Base-by-base conservation (phyloP, 2,329 filamentous ascomycete species). In the Pseudocercospora macadamiae region DNA sequence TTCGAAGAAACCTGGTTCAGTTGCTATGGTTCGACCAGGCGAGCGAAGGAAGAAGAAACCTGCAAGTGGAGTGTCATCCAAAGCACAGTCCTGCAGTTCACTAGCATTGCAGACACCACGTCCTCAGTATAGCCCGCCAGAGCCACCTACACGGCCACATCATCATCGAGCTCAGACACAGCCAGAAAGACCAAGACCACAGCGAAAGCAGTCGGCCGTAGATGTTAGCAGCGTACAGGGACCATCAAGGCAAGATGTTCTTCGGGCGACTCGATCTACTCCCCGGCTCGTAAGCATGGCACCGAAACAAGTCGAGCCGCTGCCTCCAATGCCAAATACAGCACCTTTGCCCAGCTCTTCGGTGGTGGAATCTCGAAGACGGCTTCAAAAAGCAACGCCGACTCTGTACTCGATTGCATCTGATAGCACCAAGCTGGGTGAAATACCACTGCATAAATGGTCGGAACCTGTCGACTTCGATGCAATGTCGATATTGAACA, bases 381-480 rank as follows among this genome's bases (percentile, higher is more conserved):
- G 58, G 25, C 42, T 51, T 9, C 37, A 70, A 7, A 73, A 76
- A 39, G 54, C 62, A 0, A 77, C 75, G 2, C 74, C 71, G 5
- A 78, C 74, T 7, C 72, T 70, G 34, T 77, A 77, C 55, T 79
- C 77, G 1, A 74, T 79, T 55, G 74, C 76, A 4, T 77, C 76
- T 9, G 75, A 75, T 18, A 77, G 76, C 65, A 81, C 79, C 3
- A 79, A 79, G 66, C 69, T 81, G 7, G 79, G 79, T 42, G 79
- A 80, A 63, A 80, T 81, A 4, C 78, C 79, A 3, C 67, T 78
- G 67, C 71, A 74, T 34, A 73, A 74, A 47, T 80, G 79, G 79
- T 69, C 71, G 0, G 69, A 60, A 54, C 76, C 77, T 4, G 79
- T 70, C 55, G 75, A 80, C 54, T 76, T 74, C 47, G 75, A 75